Evolutionary conservation across 805 yeast species (phyloP).

Genomic region (Pichia heedii): DNA sequence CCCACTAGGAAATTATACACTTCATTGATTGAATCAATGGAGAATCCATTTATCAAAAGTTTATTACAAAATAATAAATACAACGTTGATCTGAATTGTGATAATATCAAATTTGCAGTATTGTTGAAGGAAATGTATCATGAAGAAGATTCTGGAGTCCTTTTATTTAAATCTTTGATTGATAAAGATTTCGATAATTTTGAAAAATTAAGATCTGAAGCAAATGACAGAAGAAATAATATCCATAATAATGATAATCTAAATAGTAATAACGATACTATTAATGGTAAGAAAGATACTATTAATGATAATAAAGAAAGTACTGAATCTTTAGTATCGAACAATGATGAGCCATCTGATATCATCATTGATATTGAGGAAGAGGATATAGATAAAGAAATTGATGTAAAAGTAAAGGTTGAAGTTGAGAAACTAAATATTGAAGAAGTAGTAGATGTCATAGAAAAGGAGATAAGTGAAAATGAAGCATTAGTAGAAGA

Average conservation of each 20-base stretch:
- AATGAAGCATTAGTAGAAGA: neutral
- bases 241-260: neutral
- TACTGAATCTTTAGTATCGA: too few relatives aligned
- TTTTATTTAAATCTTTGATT: conserved; percentile 44
- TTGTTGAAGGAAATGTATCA: conserved; percentile 45
- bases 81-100: conserved; percentile 36
- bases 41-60: conserved; percentile 14
- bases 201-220: conserved; percentile 1
- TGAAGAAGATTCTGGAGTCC: conserved; percentile 37
- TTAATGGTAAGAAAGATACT: too few relatives aligned
- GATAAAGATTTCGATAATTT: conserved; percentile 21
- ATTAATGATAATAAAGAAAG: too few relatives aligned
- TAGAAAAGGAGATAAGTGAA: neutral
- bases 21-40: conserved; percentile 15
- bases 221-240: neutral
- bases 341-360: too few relatives aligned
- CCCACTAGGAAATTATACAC: conserved; percentile 7
- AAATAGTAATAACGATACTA: neutral
- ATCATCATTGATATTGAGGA: too few relatives aligned
- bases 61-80: conserved; percentile 12
- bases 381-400: too few relatives aligned
- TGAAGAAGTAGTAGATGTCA: neutral
- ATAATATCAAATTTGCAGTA: conserved; percentile 50
- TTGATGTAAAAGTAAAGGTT: too few relatives aligned
- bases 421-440: neutral